Base-by-base conservation (phyloP, 345 rosid species). In the Citrus mangshanensis region DNA sequence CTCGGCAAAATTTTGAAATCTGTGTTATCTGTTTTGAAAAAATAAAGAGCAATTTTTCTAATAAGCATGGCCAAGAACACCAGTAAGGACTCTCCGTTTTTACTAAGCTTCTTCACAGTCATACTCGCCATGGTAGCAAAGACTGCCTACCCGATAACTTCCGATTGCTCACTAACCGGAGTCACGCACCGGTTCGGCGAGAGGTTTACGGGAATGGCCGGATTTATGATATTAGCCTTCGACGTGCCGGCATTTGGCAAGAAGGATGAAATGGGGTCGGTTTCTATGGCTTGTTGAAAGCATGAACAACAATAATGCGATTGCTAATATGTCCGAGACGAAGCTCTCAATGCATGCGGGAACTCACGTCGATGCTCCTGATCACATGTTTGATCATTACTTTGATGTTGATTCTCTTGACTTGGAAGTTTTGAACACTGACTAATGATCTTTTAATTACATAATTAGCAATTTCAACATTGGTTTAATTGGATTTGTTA, bases 351-450 rank as follows among this genome's bases (percentile, higher is more conserved):
- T 81, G 7, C 93, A 90, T 73, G 59, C 87, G 1, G 91, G 93
- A 55, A 87, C 93, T 3, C 90, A 89, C 56, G 78, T 86, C 28
- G 93, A 89, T 68, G 84, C 91, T 5, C 93, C 93, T 0, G 85
- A 86, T 9, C 91, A 89, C 70, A 42, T 84, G 68, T 86, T 65
- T 49, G 86, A 88, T 66, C 59, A 78, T 5, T 90, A 88, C 63
- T 85, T 73, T 27, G 88, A 90, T 72, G 86, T 84, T 27, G 80
- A 86, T 28, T 75, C 90, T 2, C 88, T 88, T 12, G 88, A 84
- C 70, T 75, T 88, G 70, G 83, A 84, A 27, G 79, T 79, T 8
- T 85, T 89, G 34, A 80, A 74, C 24, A 81, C 81, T 35, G n/a
- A n/a, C n/a, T 35, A 35, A 35, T 35, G 7, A 35, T 35, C 0